Evolutionary conservation across 306 rosid genomes (phyloP).

Genomic region (Quercus berberidifolia): DNA sequence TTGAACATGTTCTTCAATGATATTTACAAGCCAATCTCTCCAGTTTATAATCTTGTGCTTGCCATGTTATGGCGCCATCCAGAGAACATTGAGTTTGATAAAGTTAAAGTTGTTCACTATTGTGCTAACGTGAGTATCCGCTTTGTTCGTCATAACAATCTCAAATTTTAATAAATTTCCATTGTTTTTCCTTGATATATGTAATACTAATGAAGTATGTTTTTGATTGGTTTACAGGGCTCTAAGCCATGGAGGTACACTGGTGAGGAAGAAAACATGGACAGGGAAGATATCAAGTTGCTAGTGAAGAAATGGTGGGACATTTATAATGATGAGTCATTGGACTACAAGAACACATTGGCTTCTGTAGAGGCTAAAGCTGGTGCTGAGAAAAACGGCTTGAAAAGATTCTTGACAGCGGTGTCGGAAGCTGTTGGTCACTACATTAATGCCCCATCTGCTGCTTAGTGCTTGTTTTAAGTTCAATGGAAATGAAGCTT

Average conservation of each 20-base stretch:
- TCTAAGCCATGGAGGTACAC: constrained; percentile 95
- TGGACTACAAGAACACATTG: constrained; percentile 33
- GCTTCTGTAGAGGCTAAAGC: neutral
- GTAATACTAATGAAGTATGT: neutral
- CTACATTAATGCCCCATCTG: constrained; percentile 39
- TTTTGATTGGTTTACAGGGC: constrained; percentile 37
- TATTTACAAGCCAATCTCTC: constrained; percentile 57
- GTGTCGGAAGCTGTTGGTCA: constrained; percentile 16
- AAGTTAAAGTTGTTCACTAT: constrained; percentile 74
- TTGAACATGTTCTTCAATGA: constrained; percentile 63
- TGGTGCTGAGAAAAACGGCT: neutral
- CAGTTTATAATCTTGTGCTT: constrained; percentile 58
- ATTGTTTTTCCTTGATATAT: neutral
- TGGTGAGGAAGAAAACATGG: constrained; percentile 73
- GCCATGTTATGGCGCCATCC: constrained; percentile 92
- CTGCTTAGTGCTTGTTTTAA: constrained; percentile 32
- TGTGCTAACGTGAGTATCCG: constrained; percentile 66
- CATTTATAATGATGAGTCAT: constrained; percentile 58
- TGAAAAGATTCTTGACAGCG: constrained; percentile 18
- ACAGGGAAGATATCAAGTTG: constrained; percentile 70
- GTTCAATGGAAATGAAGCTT: neutral
- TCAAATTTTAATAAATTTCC: neutral
- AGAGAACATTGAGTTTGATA: constrained; percentile 51
- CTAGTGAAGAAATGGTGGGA: constrained; percentile 82
- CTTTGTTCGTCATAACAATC: neutral